Evolutionary conservation across 1,284 basidiomycete genomes (phyloP).

Genomic region (Leccinum huronense): DNA sequence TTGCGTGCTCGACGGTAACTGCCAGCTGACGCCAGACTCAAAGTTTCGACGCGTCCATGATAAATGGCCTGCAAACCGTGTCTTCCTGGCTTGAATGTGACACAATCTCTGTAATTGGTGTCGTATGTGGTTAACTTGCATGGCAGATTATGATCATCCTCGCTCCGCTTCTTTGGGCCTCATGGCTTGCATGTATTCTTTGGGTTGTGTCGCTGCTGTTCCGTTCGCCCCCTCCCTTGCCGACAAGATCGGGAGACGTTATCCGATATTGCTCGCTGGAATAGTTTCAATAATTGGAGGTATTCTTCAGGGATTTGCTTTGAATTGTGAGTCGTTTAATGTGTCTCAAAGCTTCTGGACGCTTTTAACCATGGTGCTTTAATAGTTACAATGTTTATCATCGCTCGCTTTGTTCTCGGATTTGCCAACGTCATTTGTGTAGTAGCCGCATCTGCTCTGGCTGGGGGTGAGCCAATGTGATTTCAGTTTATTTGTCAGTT

Average conservation of each 20-base stretch:
- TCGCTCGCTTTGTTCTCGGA: slow-evolving; percentile 24
- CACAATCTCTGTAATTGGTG: not conserved
- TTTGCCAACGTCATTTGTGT: slow-evolving; percentile 14
- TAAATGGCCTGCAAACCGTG: slow-evolving; percentile 24
- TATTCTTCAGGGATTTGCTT: slow-evolving; percentile 21
- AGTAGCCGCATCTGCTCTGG: slow-evolving; percentile 17
- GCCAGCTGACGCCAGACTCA: slow-evolving; percentile 3
- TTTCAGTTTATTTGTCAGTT: not conserved
- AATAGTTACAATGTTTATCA: slow-evolving; percentile 21
- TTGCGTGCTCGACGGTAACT: not conserved
- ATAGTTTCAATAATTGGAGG: slow-evolving; percentile 16
- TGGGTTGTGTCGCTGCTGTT: slow-evolving; percentile 16
- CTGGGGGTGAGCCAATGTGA: slow-evolving; percentile 17
- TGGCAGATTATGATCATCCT: slow-evolving; percentile 21
- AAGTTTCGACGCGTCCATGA: slow-evolving; percentile 22
- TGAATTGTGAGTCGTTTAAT: slow-evolving; percentile 16
- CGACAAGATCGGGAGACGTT: slow-evolving; percentile 22
- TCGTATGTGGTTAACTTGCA: slow-evolving; percentile 1
- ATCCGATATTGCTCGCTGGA: slow-evolving; percentile 20
- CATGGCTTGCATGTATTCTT: slow-evolving; percentile 17
- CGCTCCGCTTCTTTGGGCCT: slow-evolving; percentile 22
- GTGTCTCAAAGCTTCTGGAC: too few species aligned
- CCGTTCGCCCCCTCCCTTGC: slow-evolving; percentile 17
- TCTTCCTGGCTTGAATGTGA: slow-evolving; percentile 26
- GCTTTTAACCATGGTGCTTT: not conserved